Base-by-base conservation (phyloP, 495 filamentous ascomycete species). In the Trichoderma erinaceum region DNA sequence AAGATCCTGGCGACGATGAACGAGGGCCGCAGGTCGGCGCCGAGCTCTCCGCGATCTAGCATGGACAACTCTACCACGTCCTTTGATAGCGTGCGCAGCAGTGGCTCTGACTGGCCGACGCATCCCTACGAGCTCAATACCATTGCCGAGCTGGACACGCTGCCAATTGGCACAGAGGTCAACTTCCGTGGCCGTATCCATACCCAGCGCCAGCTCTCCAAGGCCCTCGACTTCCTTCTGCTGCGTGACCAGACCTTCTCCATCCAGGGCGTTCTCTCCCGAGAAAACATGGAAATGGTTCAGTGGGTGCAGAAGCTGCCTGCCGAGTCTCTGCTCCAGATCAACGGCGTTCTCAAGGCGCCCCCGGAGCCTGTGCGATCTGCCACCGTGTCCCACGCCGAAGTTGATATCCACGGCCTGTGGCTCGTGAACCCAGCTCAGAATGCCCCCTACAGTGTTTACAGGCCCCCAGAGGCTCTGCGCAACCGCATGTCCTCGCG, bases 211-310 rank as follows among this genome's bases (percentile, higher is more conserved):
- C 86, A 87, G 66, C 85, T 97, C 82, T 94, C 92, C 77, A 86
- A 92, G 63, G 94, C 94, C 73, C 82, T 97, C 67, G 91, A 90
- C 65, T 98, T 98, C 77, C 81, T 98, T 72, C 84, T 96, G 75
- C 85, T 98, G 66, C 84, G 92, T 64, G 90, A 96, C 78, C 87
- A 92, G 70, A 85, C 86, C 46, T 82, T 87, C 71, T 96, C 92
- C 56, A 85, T 97, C 18, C 94, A 98, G 79, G 93, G 89, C 46
- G 87, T 92, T 73, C 79, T 92, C 63, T 81, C 87, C 21, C 80
- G 80, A 23, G 78, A 83, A 64, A 84, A 77, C 73, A 85, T 73
- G 73, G 82, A 73, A 50, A 74, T 89, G 16, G 89, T 97, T 41
- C 94, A 96, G 77, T 97, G 90, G 86, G 88, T 87, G 16, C 87